A percentile compares a stretch with the other conserved stretches of the same genome.
These are phyloP conservation scores for Aspergillus sp. DNA, from an alignment of 2,329 filamentous ascomycete species.

Conservation along the genomic window DNA sequence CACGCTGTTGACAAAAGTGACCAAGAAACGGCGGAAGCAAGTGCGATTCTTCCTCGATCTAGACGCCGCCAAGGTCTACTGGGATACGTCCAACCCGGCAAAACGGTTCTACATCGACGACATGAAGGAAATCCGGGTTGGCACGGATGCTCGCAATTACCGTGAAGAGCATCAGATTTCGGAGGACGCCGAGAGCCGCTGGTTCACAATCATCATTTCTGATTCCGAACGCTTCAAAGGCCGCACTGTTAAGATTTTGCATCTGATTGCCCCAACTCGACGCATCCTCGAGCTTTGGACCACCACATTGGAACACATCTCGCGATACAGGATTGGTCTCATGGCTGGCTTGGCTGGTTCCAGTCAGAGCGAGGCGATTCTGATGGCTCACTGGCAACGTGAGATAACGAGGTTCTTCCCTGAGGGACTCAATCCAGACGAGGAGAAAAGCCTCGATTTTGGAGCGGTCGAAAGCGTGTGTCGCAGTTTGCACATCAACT, in stretches of 20 bases:
- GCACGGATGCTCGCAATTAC: slow-evolving; percentile 78
- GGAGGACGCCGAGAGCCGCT: slow-evolving; percentile 59
- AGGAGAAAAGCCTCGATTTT: slow-evolving; percentile 66
- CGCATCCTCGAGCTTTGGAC: slow-evolving; percentile 72
- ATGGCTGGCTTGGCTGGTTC: slow-evolving; percentile 79
- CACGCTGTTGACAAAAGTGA: slow-evolving; percentile 70
- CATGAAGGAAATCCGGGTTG: slow-evolving; percentile 80
- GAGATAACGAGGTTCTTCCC: slow-evolving; percentile 67
- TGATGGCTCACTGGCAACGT: slow-evolving; percentile 75
- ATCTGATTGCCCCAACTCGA: slow-evolving; percentile 71
- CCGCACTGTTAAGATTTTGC: slow-evolving; percentile 64
- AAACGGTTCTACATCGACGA: slow-evolving; percentile 94
- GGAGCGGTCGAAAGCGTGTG: slow-evolving; percentile 74
- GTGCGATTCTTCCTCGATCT: slow-evolving; percentile 74
- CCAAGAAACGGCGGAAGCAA: slow-evolving; percentile 66
- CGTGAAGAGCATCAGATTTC: slow-evolving; percentile 71
- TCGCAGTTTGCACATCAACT: slow-evolving; percentile 85
- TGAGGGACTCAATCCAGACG: slow-evolving; percentile 34
- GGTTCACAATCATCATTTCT: slow-evolving; percentile 86
- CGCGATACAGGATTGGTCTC: slow-evolving; percentile 75
- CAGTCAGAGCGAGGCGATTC: slow-evolving; percentile 67
- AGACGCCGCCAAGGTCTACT: slow-evolving; percentile 76
- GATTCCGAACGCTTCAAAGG: slow-evolving; percentile 70
- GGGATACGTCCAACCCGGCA: slow-evolving; percentile 68
- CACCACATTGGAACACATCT: slow-evolving; percentile 71